phyloP scores from a whole-genome alignment of 768 basidiomycete species.

The Lactifluus hygrophoroides region DNA sequence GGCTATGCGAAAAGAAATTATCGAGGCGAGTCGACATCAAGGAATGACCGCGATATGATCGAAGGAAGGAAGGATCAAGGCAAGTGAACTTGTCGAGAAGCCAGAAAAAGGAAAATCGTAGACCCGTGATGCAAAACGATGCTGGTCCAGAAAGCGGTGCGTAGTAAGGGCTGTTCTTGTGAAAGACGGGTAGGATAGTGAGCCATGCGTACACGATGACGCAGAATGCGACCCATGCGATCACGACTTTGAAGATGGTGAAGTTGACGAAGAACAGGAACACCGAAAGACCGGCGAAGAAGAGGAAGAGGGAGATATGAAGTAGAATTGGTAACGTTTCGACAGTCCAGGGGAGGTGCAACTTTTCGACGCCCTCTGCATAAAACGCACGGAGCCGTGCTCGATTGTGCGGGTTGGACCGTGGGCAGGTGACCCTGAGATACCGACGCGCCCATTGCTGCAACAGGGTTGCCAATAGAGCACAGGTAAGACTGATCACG shows the following conservation, averaged over 20 bases:
- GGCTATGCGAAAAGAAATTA: not conserved
- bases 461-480: conserved; percentile 37
- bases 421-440: conserved; percentile 23
- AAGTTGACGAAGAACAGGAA: conserved; percentile 31
- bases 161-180: conserved; percentile 6
- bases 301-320: conserved; percentile 42
- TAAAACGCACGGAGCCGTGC: conserved; percentile 35
- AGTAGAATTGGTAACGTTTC: conserved; percentile 39
- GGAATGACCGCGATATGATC: not conserved
- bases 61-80: no score
- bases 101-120: not conserved
- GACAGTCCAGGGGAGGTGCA: conserved; percentile 34
- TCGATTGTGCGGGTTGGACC: conserved; percentile 26
- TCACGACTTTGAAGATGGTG: conserved; percentile 12
- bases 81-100: not conserved
- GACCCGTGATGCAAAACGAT: not conserved
- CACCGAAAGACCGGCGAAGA: conserved; percentile 41
- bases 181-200: conserved; percentile 13
- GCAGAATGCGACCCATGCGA: conserved; percentile 8
- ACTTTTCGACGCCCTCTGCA: conserved; percentile 32
- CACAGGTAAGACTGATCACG: conserved; percentile 34
- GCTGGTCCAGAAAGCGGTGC: not conserved
- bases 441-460: conserved; percentile 44
- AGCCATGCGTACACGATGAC: conserved; percentile 14
- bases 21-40: not conserved